A percentile compares a stretch with the other conserved stretches of the same genome.
phyloP scores from a whole-genome alignment of 768 basidiomycete genomes.

The Lactarius sanguifluus region DNA sequence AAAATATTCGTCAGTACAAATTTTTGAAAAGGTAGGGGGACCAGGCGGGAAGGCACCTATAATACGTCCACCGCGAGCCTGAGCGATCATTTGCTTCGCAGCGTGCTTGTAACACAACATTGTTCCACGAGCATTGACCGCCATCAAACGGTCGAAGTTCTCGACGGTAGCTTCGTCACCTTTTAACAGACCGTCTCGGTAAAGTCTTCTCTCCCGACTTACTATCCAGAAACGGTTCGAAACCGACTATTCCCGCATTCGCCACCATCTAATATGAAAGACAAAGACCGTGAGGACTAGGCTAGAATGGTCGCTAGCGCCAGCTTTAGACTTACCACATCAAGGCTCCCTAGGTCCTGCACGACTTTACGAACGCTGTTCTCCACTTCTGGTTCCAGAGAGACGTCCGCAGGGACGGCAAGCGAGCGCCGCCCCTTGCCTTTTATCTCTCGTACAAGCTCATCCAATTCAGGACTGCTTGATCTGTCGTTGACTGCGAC shows the following conservation, averaged over 20 bases:
- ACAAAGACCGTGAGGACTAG: neutral
- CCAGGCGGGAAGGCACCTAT: conserved; percentile 4
- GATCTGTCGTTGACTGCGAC: conserved; percentile 30
- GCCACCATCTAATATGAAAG: conserved; percentile 26
- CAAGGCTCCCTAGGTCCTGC: conserved; percentile 20
- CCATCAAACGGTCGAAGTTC: conserved; percentile 15
- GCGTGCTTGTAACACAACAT: conserved; percentile 33
- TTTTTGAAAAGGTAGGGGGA: neutral
- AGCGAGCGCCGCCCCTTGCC: conserved; percentile 16
- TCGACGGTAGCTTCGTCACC: conserved; percentile 12
- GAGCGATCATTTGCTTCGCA: conserved; percentile 32
- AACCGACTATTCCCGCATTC: conserved; percentile 21
- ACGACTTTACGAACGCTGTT: conserved; percentile 14
- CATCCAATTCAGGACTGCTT: conserved; percentile 8
- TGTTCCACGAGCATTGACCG: conserved; percentile 21
- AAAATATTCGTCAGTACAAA: neutral
- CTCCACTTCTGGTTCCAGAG: conserved; percentile 20
- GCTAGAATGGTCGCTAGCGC: neutral
- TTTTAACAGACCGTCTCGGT: neutral
- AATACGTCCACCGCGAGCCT: conserved; percentile 25
- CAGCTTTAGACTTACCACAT: conserved; percentile 13
- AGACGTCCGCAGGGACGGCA: conserved; percentile 21
- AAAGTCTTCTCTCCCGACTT: neutral
- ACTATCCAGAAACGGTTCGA: conserved; percentile 4
- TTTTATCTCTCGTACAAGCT: conserved; percentile 17